Evolutionary conservation across 2,329 filamentous ascomycete genomes (phyloP).

Genomic region (Dactylonectria estremocensis): DNA sequence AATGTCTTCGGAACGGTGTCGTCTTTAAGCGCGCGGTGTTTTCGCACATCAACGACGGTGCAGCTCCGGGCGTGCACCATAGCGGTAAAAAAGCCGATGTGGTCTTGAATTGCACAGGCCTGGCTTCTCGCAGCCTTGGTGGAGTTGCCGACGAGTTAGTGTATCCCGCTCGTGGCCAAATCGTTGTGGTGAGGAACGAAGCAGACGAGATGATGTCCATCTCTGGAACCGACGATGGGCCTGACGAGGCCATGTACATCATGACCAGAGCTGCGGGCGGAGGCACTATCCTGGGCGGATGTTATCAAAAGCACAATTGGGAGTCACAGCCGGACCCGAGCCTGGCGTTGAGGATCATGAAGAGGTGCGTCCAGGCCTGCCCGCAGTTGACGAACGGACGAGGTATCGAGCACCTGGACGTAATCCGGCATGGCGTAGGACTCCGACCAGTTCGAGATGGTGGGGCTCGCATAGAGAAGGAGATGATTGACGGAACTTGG

Average conservation of each 20-base stretch:
- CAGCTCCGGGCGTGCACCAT: constrained; percentile 55
- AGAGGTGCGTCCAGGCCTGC: constrained; percentile 75
- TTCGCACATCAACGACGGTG: constrained; percentile 79
- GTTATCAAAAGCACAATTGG: constrained; percentile 84
- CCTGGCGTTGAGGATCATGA: constrained; percentile 85
- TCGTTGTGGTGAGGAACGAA: constrained; percentile 85
- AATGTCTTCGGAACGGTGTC: constrained; percentile 83
- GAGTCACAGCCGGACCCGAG: constrained; percentile 83
- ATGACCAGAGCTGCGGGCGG: constrained; percentile 85
- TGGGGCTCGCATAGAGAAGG: constrained; percentile 81
- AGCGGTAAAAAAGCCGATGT: constrained; percentile 73
- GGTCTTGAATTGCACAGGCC: constrained; percentile 87
- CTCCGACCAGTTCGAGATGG: constrained; percentile 80
- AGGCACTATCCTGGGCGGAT: constrained; percentile 87
- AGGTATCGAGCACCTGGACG: constrained; percentile 79
- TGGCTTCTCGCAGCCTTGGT: constrained; percentile 80
- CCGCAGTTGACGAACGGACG: constrained; percentile 75
- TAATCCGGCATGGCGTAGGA: constrained; percentile 87
- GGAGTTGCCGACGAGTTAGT: constrained; percentile 84
- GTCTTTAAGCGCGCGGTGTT: constrained; percentile 74
- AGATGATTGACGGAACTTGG: constrained; percentile 64
- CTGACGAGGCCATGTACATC: constrained; percentile 81
- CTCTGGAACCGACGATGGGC: constrained; percentile 81
- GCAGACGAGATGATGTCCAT: constrained; percentile 76
- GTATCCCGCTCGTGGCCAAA: constrained; percentile 84